A percentile compares a stretch with the other conserved stretches of the same genome.
phyloP scores from a whole-genome alignment of 1,139 yeast genomes.

The Kluyveromyces sp. region DNA sequence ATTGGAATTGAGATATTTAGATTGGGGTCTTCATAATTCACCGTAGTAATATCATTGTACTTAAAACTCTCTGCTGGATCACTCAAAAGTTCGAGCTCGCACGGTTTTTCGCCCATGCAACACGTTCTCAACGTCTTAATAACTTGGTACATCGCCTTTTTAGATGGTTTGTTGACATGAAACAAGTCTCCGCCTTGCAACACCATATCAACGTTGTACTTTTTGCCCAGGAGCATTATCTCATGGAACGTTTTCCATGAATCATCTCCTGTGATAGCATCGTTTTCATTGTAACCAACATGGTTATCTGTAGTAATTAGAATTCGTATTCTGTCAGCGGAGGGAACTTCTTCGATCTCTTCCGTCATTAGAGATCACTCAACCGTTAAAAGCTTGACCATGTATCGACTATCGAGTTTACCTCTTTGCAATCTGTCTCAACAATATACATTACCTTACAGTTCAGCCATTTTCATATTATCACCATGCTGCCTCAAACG shows the following conservation, averaged over 20 bases:
- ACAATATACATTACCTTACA: too few species aligned
- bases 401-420: too few species aligned
- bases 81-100: constrained; percentile 76
- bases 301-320: constrained; percentile 92
- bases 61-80: constrained; percentile 59
- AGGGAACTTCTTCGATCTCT: constrained; percentile 21
- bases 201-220: constrained; percentile 77
- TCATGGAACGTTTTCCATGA: constrained; percentile 85
- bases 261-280: constrained; percentile 86
- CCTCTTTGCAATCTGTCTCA: too few species aligned
- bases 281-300: constrained; percentile 87
- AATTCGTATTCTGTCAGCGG: constrained; percentile 59
- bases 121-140: constrained; percentile 61
- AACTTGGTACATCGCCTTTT: constrained; percentile 80
- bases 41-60: constrained; percentile 50
- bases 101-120: constrained; percentile 83
- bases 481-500: too few species aligned
- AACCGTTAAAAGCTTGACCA: not conserved
- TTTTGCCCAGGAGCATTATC: constrained; percentile 65
- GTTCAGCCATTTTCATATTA: too few species aligned
- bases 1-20: constrained; percentile 86
- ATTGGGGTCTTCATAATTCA: constrained; percentile 87
- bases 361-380: not conserved
- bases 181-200: constrained; percentile 91
- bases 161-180: constrained; percentile 82